Percentiles rank a stretch among this genome's conserved stretches.
These are phyloP conservation scores for Phytophthora parvispora DNA, from an alignment of 352 stramenopile species.

Conservation along the genomic window DNA sequence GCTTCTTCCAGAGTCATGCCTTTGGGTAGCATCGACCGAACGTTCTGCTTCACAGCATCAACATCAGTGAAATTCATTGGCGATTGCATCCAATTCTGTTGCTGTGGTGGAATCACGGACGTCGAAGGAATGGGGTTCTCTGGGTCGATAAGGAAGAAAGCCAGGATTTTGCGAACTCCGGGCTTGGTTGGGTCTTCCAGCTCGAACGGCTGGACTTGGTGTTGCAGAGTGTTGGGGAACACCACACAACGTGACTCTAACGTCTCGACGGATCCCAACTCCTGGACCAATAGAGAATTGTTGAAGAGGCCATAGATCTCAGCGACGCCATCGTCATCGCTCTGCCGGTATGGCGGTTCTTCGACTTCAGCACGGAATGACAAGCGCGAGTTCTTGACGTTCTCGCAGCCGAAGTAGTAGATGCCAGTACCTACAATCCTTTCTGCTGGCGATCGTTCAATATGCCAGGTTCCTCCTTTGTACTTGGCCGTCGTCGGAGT, in stretches of 20 bases:
- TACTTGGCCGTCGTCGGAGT: constrained; percentile 52
- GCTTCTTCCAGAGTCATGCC: constrained; percentile 34
- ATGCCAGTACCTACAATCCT: constrained; percentile 51
- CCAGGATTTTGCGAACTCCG: constrained; percentile 56
- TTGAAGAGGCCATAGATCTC: constrained; percentile 42
- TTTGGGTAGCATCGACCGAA: constrained; percentile 24
- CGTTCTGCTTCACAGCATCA: constrained; percentile 16
- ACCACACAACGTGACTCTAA: constrained; percentile 40
- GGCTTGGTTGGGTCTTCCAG: constrained; percentile 37
- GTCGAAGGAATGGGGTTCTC: constrained; percentile 40
- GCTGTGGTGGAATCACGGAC: constrained; percentile 46
- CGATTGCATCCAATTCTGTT: constrained; percentile 40
- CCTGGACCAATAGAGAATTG: constrained; percentile 30
- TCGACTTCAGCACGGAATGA: constrained; percentile 44
- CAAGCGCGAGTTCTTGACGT: constrained; percentile 53
- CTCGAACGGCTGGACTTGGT: constrained; percentile 60
- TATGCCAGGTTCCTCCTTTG: constrained; percentile 53
- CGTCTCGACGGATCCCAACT: constrained; percentile 29
- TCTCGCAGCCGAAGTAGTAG: constrained; percentile 52
- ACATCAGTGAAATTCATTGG: not conserved
- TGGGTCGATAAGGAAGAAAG: constrained; percentile 60
- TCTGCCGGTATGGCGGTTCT: constrained; percentile 39
- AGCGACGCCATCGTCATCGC: constrained; percentile 33
- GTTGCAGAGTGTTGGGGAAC: constrained; percentile 56
- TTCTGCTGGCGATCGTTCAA: constrained; percentile 39